Percentiles rank a stretch among this genome's conserved stretches.
Conservation (phyloP, 2,329 filamentous ascomycete species). For the Paramyrothecium roridum region DNA sequence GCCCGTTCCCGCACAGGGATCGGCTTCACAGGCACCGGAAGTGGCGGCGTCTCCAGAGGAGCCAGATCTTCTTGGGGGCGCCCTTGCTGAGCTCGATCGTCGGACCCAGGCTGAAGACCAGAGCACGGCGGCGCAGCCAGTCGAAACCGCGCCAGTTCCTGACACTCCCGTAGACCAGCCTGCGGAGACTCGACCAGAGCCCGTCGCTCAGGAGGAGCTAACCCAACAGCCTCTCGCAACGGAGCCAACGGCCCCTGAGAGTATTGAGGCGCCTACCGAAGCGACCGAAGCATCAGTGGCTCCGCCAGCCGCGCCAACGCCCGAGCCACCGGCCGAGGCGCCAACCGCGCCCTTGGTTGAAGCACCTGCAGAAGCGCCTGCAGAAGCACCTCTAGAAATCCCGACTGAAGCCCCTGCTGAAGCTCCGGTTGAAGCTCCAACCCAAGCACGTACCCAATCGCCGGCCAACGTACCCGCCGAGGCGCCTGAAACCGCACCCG, state of each 20-base stretch:
- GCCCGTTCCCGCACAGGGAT: no score
- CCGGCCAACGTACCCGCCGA: not conserved
- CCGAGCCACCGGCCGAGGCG: conserved; percentile 4
- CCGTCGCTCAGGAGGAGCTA: conserved; percentile 1
- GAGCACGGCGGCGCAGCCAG: conserved; percentile 1
- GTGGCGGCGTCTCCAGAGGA: conserved; percentile 25
- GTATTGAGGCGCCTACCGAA: no score
- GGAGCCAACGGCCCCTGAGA: no score
- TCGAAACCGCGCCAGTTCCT: conserved; percentile 6
- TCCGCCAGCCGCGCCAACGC: conserved; percentile 1
- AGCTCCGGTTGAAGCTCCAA: not conserved
- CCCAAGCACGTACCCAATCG: no score
- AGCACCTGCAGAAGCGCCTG: not conserved
- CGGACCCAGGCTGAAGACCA: conserved; percentile 19
- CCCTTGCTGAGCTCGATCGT: conserved; percentile 42
- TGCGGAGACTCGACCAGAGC: not conserved
- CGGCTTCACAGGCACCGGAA: conserved; percentile 18
- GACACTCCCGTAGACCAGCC: not conserved
- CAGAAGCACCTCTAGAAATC: conserved; percentile 5
- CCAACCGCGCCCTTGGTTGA: no score
- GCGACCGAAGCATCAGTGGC: not conserved
- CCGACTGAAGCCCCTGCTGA: conserved; percentile 1
- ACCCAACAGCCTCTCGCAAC: conserved; percentile 1
- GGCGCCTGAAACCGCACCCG: not conserved
- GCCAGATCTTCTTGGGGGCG: conserved; percentile 40